Percentiles rank a stretch among this genome's conserved stretches.
phyloP scores from a whole-genome alignment of 345 rosid genomes.

The Gossypium raimondii region DNA sequence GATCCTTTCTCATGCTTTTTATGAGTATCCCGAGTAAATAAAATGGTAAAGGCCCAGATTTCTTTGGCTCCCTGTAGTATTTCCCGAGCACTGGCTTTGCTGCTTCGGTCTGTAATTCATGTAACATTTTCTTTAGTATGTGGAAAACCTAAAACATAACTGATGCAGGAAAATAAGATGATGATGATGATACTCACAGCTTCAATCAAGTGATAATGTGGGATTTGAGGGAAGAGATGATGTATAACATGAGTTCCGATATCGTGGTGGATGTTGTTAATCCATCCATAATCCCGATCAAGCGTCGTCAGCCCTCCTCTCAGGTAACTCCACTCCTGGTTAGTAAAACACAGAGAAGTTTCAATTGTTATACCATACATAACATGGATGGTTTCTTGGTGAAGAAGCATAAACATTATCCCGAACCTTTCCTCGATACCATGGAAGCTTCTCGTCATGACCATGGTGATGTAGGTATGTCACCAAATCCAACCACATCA shows the following conservation, averaged over 20 bases:
- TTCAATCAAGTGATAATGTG: conserved; percentile 85
- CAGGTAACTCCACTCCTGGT: conserved; percentile 87
- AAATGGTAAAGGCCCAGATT: conserved; percentile 65
- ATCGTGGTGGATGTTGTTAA: conserved; percentile 91
- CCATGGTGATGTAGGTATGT: conserved; percentile 95
- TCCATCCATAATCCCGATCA: conserved; percentile 80
- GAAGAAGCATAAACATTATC: background rate
- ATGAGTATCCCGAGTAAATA: conserved; percentile 45
- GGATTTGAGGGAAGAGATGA: conserved; percentile 95
- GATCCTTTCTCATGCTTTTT: conserved; percentile 64
- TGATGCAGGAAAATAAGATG: background rate
- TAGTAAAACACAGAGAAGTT: background rate
- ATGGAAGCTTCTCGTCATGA: conserved; percentile 75
- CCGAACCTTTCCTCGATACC: conserved; percentile 88
- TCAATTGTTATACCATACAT: background rate
- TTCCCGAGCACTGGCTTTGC: conserved; percentile 78
- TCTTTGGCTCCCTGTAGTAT: conserved; percentile 75
- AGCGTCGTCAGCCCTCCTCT: conserved; percentile 93
- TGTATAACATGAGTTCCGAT: conserved; percentile 95
- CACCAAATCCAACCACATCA: conserved; percentile 80
- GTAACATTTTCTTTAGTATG: background rate
- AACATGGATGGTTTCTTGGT: background rate
- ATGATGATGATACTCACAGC: conserved; percentile 48
- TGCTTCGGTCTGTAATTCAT: conserved; percentile 58
- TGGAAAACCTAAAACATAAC: background rate